These are phyloP conservation scores for Ochetophila trinervis DNA, from an alignment of 306 rosid genomes.

Conservation along the genomic window DNA sequence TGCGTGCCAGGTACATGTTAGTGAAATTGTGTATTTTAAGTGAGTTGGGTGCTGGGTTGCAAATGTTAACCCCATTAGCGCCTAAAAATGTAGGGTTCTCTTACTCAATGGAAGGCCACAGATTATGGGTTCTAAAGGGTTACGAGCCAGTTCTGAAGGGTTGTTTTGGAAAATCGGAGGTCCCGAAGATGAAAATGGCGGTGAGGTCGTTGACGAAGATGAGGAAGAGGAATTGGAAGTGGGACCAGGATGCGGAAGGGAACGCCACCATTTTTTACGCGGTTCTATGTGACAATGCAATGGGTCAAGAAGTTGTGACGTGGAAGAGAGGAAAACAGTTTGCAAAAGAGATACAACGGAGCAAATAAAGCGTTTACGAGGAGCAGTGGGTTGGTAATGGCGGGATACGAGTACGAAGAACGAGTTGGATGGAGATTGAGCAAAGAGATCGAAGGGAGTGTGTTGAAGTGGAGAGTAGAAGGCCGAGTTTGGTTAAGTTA, in stretches of 20 bases:
- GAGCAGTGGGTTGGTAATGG: slow-evolving; percentile 65
- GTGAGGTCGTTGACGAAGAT: slow-evolving; percentile 40
- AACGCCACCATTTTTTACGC: slow-evolving; percentile 72
- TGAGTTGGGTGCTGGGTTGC: slow-evolving; percentile 57
- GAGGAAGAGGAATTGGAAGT: slow-evolving; percentile 60
- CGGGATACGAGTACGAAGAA: slow-evolving; percentile 71
- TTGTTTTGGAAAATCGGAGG: slow-evolving; percentile 32
- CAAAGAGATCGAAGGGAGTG: slow-evolving; percentile 89
- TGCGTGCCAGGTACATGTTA: slow-evolving; percentile 82
- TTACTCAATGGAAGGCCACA: slow-evolving; percentile 68
- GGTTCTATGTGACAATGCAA: slow-evolving; percentile 48
- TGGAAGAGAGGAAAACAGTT: slow-evolving; percentile 30
- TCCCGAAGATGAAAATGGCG: slow-evolving; percentile 38
- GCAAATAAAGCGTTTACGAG: slow-evolving; percentile 52
- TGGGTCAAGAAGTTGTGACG: slow-evolving; percentile 60
- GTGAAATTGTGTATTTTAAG: slow-evolving; percentile 60
- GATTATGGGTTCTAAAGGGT: slow-evolving; percentile 76
- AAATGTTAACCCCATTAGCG: slow-evolving; percentile 26
- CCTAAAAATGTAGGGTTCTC: slow-evolving; percentile 43
- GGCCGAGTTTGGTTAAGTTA: slow-evolving; percentile 76
- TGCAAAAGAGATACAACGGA: slow-evolving; percentile 38
- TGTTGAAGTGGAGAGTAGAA: slow-evolving; percentile 88
- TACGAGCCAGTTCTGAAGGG: slow-evolving; percentile 86
- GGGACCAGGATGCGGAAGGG: slow-evolving; percentile 90
- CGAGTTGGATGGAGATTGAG: slow-evolving; percentile 73